phyloP scores from a whole-genome alignment of 257 asterid species.

The Linderniella brevidens region DNA sequence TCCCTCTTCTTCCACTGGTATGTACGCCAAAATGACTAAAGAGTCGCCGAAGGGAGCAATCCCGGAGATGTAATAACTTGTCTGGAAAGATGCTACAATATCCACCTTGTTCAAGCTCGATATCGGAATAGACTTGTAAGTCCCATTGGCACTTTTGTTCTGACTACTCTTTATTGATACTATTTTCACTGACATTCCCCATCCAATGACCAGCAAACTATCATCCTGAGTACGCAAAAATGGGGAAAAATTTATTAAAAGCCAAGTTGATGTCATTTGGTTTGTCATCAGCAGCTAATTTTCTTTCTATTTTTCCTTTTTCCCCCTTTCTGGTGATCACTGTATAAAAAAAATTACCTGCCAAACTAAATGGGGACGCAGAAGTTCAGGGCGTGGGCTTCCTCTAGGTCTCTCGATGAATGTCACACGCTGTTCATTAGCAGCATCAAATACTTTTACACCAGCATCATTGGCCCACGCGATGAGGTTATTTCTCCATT shows the following conservation, averaged over 20 bases:
- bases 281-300: too few relatives aligned
- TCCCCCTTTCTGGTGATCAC: too few relatives aligned
- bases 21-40: slow-evolving; percentile 85
- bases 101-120: slow-evolving; percentile 87
- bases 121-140: slow-evolving; percentile 40
- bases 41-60: slow-evolving; percentile 95
- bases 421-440: slow-evolving; percentile 80
- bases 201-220: slow-evolving; percentile 80
- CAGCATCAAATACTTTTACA: slow-evolving; percentile 93
- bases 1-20: slow-evolving; percentile 78
- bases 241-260: slow-evolving; percentile 8
- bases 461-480: slow-evolving; percentile 99
- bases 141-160: slow-evolving; percentile 49
- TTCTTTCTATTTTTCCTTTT: too few relatives aligned
- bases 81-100: slow-evolving; percentile 90
- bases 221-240: slow-evolving; percentile 51
- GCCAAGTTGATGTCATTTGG: too few relatives aligned
- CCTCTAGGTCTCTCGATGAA: slow-evolving; percentile 92
- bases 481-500: slow-evolving; percentile 84
- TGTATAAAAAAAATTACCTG: slow-evolving; percentile 39
- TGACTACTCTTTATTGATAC: slow-evolving; percentile 63
- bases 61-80: slow-evolving; percentile 92
- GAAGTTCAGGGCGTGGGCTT: slow-evolving; percentile 88
- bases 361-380: slow-evolving; percentile 95
- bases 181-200: slow-evolving; percentile 87